Evolutionary conservation across 495 filamentous ascomycete genomes (phyloP), one percentile per base, ranked within the genome.

Genomic region (Trypethelium eluteriae): DNA sequence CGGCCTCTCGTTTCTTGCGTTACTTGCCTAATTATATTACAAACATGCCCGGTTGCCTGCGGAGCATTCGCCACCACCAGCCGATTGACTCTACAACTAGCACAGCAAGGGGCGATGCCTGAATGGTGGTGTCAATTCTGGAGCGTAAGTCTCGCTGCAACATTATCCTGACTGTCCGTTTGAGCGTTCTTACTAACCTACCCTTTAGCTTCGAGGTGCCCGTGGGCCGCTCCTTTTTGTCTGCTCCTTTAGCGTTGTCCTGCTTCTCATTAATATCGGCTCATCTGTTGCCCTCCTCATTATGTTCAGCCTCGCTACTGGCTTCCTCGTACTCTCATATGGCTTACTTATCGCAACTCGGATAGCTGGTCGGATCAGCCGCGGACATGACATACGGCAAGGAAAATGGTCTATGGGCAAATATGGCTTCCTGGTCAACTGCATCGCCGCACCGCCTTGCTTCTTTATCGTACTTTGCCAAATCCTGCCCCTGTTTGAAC

Each of bases 331-430:
- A 9, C 53, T 59, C 5, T 59, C 53, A 11, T 59, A 59, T 32
- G 53, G 5, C 7, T 10, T 59, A 7, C 11, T 59, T 9, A 35
- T 36, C 18, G 32, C 25, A 34, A 36, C 32, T 59, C 53, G 53
- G 6, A 34, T 59, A 9, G 32, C 18, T 35, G n/a, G 11, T 36
- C 34, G 53, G 32, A 59, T 59, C 32, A 59, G 25, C 6, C 25
- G 7, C 10, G 53, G 25, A 3, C 25, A 36, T 35, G 32, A 34
- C 5, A 4, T 59, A 4, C 53, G 32, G 34, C 53, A 36, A 10
- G 53, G 53, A 59, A 59, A 59, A 36, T 59, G 53, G 53, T 35
- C 53, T 2, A 59, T 59, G 53, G 53, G 53, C 32, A 59, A 36
- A 36, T 59, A 32, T 18, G 53, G 53, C 9, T 36, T 59, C 32